Base-by-base conservation (phyloP, 495 filamentous ascomycete species). In the Lasiosphaeris hirsuta region DNA sequence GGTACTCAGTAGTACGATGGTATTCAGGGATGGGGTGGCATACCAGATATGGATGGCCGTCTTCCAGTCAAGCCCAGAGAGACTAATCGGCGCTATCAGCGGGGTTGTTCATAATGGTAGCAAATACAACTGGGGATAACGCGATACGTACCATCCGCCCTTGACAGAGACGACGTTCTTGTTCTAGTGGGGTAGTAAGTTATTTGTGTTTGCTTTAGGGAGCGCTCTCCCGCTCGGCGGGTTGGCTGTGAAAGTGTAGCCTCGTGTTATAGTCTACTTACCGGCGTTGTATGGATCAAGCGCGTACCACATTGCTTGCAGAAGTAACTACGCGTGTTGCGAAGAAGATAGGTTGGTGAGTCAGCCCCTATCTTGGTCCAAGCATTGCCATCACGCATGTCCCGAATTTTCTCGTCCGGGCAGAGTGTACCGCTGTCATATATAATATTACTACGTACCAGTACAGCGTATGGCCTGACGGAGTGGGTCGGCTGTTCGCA, bases 241-340 rank as follows among this genome's bases (percentile, higher is more conserved):
- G 23, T 5, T 30, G 5, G 23, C 23, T 2, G 23, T 2, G 10
- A 43, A 7, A 42, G 14, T 1, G 39, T 14, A 48, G 37, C 18
- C 17, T 7, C 8, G 17, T 36, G 44, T 10, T 17, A 11, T 37
- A 36, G 34, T 8, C 8, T 8, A 57, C 72, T 60, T 58, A 78
- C 76, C 30, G 75, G 76, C 5, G 78, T 79, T 0, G 69, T 71
- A 67, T 86, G 84, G 10, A 87, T 66, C 18, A 87, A 48, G 5
- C 84, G 67, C 0, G 83, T 80, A 0, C 84, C 84, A 65, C 84
- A 87, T 13, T 65, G 69, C 45, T 75, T 80, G 61, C 84, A 87
- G 56, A 87, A 86, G 52, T 84, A 78, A 56, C 60, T 62, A 15
- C n/a, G 23, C 23, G 14, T 30, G 23, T 30, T 30, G 23, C 23